Evolutionary conservation across 305 asterid genomes (phyloP), one percentile per base, ranked within the genome.

Genomic region (Caryopteris hybrid): DNA sequence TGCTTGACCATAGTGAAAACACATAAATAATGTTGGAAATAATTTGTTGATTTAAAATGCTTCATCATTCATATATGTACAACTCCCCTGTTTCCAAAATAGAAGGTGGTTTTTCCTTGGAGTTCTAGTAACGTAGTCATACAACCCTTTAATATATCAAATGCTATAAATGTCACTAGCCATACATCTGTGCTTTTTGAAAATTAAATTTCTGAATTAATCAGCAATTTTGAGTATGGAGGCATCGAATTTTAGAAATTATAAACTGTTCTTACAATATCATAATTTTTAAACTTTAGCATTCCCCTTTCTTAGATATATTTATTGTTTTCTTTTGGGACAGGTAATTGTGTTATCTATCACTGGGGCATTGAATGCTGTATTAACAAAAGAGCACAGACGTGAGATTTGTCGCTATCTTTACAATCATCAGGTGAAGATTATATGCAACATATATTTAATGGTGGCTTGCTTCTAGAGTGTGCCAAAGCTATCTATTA

Each of bases 341-440:
- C 87, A 93, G 99, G 84, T 93, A 33, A 87, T 94, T 67, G 60
- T 86, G 47, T 80, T 94, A 56, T 85, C 92, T 36, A 62, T 94
- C 55, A 82, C 93, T 60, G 97, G 99, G 64, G 99, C 99, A 57
- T 64, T 94, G 78, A 86, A 87, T 87, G 96, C 96, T 36, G 78
- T 87, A 63, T 71, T 94, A 63, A 76, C 93, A 5, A 84, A 81
- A 76, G 97, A 94, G 76, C 97, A 94, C 80, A 87, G 72, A 80
- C 80, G 34, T 63, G 99, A 94, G 89, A 91, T 94, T 46, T 80
- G 93, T 67, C 96, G 99, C 64, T 94, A 94, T 77, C 84, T 94
- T 68, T 94, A 94, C 83, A 94, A 94, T 82, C 99, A 94, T 69
- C 99, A 94, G 92, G 99, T 81, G 76, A 68, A 74, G 48, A 65